Evolutionary conservation across 345 rosid genomes (phyloP).

Genomic region (Turnera subulata): DNA sequence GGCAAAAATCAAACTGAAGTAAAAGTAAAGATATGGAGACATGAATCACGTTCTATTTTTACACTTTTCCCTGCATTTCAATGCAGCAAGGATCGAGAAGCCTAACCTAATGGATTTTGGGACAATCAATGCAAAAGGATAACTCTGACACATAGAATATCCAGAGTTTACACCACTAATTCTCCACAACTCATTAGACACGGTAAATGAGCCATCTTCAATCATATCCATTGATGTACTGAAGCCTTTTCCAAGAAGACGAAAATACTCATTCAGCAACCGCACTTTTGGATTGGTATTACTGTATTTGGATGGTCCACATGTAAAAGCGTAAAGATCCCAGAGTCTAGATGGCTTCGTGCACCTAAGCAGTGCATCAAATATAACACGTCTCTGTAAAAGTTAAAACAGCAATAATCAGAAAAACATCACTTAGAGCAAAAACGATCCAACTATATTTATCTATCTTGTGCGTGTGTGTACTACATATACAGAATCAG

Average conservation of each 20-base stretch:
- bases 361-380: constrained; percentile 56
- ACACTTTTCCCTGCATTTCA: not conserved
- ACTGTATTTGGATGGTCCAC: constrained; percentile 65
- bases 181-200: constrained; percentile 87
- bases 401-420: not conserved
- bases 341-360: constrained; percentile 62
- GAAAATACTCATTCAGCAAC: constrained; percentile 85
- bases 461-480: no score
- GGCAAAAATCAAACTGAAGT: not conserved
- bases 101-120: constrained; percentile 77
- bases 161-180: constrained; percentile 62
- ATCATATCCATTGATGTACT: constrained; percentile 67
- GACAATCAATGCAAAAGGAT: constrained; percentile 87
- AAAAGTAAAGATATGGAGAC: constrained; percentile 10
- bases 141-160: constrained; percentile 70
- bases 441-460: no score
- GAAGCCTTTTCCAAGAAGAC: constrained; percentile 67
- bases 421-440: no score
- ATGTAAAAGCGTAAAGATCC: constrained; percentile 84
- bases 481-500: no score
- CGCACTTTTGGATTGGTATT: constrained; percentile 76
- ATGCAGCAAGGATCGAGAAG: constrained; percentile 15
- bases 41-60: not conserved
- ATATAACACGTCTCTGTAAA: constrained; percentile 65
- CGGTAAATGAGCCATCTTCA: constrained; percentile 55